Percentiles rank a stretch among this genome's conserved stretches.
Conservation (phyloP, 306 rosid genomes). For the Quercus wislizeni region DNA sequence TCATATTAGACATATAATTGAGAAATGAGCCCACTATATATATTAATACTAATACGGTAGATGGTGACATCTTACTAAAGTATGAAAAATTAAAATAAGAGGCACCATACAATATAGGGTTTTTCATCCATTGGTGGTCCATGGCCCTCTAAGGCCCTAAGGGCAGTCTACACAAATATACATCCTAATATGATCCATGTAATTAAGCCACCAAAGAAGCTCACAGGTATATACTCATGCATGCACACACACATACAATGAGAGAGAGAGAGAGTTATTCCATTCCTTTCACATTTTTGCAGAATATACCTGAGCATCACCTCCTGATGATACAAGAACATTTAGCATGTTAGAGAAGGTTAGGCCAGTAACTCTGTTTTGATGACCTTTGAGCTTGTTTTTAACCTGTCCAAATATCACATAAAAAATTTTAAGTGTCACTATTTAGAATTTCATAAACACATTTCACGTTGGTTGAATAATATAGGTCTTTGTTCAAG, state of each 20-base stretch:
- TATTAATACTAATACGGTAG: too few species aligned
- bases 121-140: too few species aligned
- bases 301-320: conserved; percentile 82
- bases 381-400: conserved; percentile 90
- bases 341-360: conserved; percentile 80
- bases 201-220: neutral
- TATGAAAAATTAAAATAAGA: neutral
- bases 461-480: neutral
- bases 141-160: neutral
- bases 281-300: conserved; percentile 7
- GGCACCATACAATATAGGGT: neutral
- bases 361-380: conserved; percentile 95
- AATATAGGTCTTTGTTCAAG: conserved; percentile 2
- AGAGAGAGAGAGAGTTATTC: neutral
- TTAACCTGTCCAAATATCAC: conserved; percentile 49
- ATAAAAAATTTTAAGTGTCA: neutral
- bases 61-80: neutral
- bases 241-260: neutral
- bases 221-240: neutral
- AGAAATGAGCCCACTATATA: too few species aligned
- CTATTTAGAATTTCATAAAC: neutral
- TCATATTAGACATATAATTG: too few species aligned
- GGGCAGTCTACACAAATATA: neutral
- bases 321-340: conserved; percentile 97
- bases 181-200: neutral